Percentiles rank a stretch among this genome's conserved stretches.
phyloP scores from a whole-genome alignment of 805 yeast genomes.

The Barnettozyma populi region DNA sequence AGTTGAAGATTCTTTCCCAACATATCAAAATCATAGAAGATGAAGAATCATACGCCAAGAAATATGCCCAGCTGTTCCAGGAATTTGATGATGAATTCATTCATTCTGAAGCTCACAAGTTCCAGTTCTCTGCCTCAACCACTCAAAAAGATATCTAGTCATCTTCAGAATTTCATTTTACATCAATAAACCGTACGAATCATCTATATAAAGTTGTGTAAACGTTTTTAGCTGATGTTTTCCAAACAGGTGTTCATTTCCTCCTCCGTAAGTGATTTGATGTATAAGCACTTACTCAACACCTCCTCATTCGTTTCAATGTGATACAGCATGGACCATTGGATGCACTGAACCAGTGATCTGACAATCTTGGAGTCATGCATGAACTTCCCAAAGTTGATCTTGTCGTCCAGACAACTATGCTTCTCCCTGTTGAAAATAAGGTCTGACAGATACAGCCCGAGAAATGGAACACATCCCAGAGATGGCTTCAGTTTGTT shows the following conservation, averaged over 20 bases:
- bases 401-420: conserved; percentile 28
- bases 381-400: conserved; percentile 75
- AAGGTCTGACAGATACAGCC: conserved; percentile 77
- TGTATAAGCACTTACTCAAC: conserved; percentile 77
- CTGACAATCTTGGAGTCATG: conserved; percentile 73
- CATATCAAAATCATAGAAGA: conserved; percentile 18
- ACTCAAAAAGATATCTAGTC: conserved; percentile 9
- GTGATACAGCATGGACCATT: conserved; percentile 72
- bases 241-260: conserved; percentile 49
- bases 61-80: conserved; percentile 13
- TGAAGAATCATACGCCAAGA: conserved; percentile 13
- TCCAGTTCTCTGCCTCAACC: conserved; percentile 10
- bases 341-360: conserved; percentile 72
- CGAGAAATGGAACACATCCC: conserved; percentile 90
- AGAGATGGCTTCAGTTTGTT: conserved; percentile 52
- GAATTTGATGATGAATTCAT: conserved; percentile 21
- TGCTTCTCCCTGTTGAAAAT: conserved; percentile 52
- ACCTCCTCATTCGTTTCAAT: conserved; percentile 54
- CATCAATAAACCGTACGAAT: background rate
- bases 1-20: conserved; percentile 9
- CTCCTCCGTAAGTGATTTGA: conserved; percentile 65
- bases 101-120: conserved; percentile 14
- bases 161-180: background rate
- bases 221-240: background rate
- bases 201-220: background rate